Conservation (phyloP, 1,284 basidiomycete genomes). For the Erythrobasidium hasegawianum region DNA sequence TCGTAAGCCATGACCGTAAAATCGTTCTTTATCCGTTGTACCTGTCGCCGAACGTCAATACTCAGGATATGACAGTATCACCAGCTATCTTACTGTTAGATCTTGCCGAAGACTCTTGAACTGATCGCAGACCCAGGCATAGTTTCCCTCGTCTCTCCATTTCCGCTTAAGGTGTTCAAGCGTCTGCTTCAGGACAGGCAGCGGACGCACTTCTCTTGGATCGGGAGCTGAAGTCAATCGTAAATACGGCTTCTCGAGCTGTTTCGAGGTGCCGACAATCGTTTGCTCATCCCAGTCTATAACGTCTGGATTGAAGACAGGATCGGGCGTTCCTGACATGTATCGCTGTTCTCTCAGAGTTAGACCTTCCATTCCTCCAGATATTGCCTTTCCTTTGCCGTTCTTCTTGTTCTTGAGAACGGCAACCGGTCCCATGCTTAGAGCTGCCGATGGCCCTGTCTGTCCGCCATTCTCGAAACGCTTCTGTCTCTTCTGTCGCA, state of each 20-base stretch:
- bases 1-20: constrained; percentile 98
- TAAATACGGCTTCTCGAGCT: constrained; percentile 93
- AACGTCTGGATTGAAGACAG: constrained; percentile 63
- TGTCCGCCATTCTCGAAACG: constrained; percentile 32
- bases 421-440: constrained; percentile 15
- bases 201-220: constrained; percentile 88
- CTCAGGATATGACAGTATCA: too few relatives aligned
- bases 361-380: constrained; percentile 33
- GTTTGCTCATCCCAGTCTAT: constrained; percentile 95
- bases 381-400: constrained; percentile 21
- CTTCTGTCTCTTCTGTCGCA: constrained; percentile 27
- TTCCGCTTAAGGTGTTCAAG: constrained; percentile 80
- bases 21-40: constrained; percentile 99
- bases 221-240: constrained; percentile 93
- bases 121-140: constrained; percentile 94
- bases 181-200: constrained; percentile 76
- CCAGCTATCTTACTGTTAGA: constrained; percentile 90
- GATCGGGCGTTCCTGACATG: constrained; percentile 40
- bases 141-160: constrained; percentile 79
- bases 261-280: constrained; percentile 83
- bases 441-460: constrained; percentile 6
- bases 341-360: constrained; percentile 30
- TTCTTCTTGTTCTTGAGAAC: constrained; percentile 19
- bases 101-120: constrained; percentile 96
- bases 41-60: constrained; percentile 55